Conservation (phyloP, 2,329 filamentous ascomycete genomes). For the Apiospora phragmitis region DNA sequence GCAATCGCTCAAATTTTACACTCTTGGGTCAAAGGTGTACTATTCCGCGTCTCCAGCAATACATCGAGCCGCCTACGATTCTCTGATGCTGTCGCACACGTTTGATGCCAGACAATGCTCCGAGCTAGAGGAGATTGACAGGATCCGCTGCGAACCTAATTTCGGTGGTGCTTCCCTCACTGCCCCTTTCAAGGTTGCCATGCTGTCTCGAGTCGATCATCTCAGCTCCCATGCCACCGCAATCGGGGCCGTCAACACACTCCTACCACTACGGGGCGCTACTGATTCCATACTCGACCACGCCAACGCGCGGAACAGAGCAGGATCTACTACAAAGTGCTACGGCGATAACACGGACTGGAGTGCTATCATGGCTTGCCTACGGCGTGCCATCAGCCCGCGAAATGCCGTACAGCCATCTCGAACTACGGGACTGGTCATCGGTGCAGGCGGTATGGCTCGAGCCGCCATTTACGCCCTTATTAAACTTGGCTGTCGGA, state of each 20-base stretch:
- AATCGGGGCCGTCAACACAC: conserved; percentile 72
- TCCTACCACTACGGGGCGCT: conserved; percentile 63
- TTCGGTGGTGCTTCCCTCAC: conserved; percentile 71
- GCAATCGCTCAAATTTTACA: conserved; percentile 67
- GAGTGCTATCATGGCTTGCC: conserved; percentile 62
- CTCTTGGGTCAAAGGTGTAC: conserved; percentile 66
- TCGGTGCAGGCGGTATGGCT: conserved; percentile 71
- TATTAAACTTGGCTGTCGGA: conserved; percentile 70
- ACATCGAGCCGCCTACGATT: conserved; percentile 68
- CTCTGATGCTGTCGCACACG: conserved; percentile 66
- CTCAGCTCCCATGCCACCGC: conserved; percentile 68
- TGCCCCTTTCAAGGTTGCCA: conserved; percentile 70
- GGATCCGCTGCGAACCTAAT: conserved; percentile 56
- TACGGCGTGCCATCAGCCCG: conserved; percentile 69
- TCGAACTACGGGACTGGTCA: conserved; percentile 54
- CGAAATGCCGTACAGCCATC: conserved; percentile 59
- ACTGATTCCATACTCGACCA: conserved; percentile 52
- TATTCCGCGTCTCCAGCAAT: conserved; percentile 74
- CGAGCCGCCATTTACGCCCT: conserved; percentile 73
- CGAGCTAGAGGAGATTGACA: conserved; percentile 61
- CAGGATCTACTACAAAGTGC: conserved; percentile 61
- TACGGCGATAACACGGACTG: conserved; percentile 74
- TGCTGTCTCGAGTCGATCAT: conserved; percentile 63
- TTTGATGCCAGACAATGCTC: conserved; percentile 62
- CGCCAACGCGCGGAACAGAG: conserved; percentile 58